Percentiles rank a stretch among this genome's conserved stretches.
phyloP scores from a whole-genome alignment of 768 basidiomycete species.

The Calocybe indica region DNA sequence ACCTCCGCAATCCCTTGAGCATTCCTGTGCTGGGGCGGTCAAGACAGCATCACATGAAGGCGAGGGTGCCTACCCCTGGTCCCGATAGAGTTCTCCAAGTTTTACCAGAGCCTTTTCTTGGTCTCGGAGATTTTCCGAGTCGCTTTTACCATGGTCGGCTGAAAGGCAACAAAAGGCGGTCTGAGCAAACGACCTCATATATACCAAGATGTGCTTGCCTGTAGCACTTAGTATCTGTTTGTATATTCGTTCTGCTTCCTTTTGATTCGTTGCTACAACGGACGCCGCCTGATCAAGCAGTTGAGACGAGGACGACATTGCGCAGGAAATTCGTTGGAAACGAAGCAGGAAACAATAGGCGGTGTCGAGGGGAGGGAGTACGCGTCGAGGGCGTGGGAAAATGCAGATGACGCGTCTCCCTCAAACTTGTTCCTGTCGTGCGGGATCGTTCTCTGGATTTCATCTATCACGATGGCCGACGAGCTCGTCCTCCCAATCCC shows the following conservation, averaged over 20 bases:
- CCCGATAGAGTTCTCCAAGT: conserved; percentile 82
- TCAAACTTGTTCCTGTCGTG: conserved; percentile 2
- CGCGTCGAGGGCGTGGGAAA: conserved; percentile 30
- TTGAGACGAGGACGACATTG: conserved; percentile 29
- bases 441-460: conserved; percentile 5
- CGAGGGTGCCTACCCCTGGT: conserved; percentile 57
- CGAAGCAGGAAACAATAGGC: conserved; percentile 11
- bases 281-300: conserved; percentile 55
- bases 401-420: conserved; percentile 27
- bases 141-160: conserved; percentile 23
- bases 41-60: not conserved
- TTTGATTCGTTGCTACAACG: conserved; percentile 38
- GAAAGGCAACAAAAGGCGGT: conserved; percentile 16
- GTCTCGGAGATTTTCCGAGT: conserved; percentile 58
- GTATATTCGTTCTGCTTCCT: conserved; percentile 70
- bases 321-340: not conserved
- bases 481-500: conserved; percentile 82
- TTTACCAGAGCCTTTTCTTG: conserved; percentile 84
- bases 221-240: conserved; percentile 54
- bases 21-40: conserved; percentile 45
- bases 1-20: conserved; percentile 80
- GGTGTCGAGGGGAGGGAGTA: conserved; percentile 9
- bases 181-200: not conserved
- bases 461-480: conserved; percentile 59
- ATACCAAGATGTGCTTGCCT: conserved; percentile 3